A percentile compares a stretch with the other conserved stretches of the same genome.
phyloP scores from a whole-genome alignment of 73 alveolate genomes.

The Paraurostyla sp. region DNA sequence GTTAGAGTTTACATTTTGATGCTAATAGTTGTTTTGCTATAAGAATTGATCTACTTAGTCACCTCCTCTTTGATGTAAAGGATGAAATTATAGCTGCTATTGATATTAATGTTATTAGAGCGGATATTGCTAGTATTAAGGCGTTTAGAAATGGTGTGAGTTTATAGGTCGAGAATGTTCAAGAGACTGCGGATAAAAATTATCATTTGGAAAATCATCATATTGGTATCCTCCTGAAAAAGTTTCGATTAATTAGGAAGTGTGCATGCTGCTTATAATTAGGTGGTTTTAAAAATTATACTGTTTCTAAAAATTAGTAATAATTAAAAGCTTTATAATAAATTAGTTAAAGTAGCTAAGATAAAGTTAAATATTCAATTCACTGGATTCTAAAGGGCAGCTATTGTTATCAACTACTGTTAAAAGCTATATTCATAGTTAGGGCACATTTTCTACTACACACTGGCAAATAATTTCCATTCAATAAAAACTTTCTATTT shows the following conservation, averaged over 20 bases:
- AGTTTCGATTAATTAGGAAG: conserved; percentile 37
- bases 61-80: too few species aligned
- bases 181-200: not conserved
- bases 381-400: too few species aligned
- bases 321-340: not conserved
- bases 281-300: not conserved
- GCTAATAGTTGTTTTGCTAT: too few species aligned
- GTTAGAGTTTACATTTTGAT: too few species aligned
- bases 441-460: conserved; percentile 55
- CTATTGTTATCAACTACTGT: not conserved
- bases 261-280: not conserved
- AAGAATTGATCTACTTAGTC: too few species aligned
- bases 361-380: not conserved
- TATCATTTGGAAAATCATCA: not conserved
- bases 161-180: too few species aligned
- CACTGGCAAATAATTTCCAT: conserved; percentile 38
- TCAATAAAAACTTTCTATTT: conserved; percentile 29
- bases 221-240: too few species aligned
- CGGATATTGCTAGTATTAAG: not conserved
- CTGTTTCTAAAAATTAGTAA: not conserved
- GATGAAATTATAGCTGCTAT: not conserved
- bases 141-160: not conserved
- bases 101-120: too few species aligned
- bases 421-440: conserved; percentile 12
- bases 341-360: not conserved